Percentiles rank a stretch among this genome's conserved stretches.
Evolutionary conservation across 140 eudicot genomes (phyloP).

Genomic region (Anethum foeniculum): DNA sequence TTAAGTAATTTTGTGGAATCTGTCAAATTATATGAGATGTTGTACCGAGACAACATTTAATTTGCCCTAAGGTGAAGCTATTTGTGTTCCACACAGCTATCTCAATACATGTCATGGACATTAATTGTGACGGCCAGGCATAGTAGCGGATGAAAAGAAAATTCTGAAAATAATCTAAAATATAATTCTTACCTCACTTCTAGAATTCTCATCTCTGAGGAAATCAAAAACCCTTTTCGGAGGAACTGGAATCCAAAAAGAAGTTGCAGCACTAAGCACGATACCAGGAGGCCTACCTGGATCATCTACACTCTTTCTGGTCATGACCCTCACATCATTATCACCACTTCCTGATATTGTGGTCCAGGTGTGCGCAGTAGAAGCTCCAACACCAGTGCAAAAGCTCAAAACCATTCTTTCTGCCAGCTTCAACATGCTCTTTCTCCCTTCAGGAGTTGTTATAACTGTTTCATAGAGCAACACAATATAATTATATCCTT

Average conservation of each 20-base stretch:
- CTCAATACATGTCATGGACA: background rate
- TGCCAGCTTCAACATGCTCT: conserved; percentile 74
- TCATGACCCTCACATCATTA: conserved; percentile 90
- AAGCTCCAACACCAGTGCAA: conserved; percentile 89
- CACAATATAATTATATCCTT: background rate
- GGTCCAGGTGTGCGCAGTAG: conserved; percentile 92
- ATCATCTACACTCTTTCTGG: conserved; percentile 82
- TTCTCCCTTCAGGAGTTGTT: conserved; percentile 8
- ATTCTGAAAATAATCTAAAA: background rate
- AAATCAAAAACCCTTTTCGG: conserved; percentile 77
- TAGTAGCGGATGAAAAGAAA: background rate
- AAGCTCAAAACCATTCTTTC: conserved; percentile 93
- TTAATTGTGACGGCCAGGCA: background rate
- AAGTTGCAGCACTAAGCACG: conserved; percentile 89
- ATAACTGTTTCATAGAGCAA: conserved; percentile 4
- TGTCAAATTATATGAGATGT: background rate
- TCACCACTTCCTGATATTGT: conserved; percentile 72
- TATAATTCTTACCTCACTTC: conserved; percentile 58
- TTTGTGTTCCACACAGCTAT: background rate
- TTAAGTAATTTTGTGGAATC: background rate
- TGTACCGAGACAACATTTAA: background rate
- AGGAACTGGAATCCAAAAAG: conserved; percentile 85
- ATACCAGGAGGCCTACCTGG: conserved; percentile 96
- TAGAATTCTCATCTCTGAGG: conserved; percentile 67
- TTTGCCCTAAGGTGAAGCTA: background rate